A percentile compares a stretch with the other conserved stretches of the same genome.
phyloP scores from a whole-genome alignment of 441 rosid genomes.

The Cnidoscolus chayamansa region DNA sequence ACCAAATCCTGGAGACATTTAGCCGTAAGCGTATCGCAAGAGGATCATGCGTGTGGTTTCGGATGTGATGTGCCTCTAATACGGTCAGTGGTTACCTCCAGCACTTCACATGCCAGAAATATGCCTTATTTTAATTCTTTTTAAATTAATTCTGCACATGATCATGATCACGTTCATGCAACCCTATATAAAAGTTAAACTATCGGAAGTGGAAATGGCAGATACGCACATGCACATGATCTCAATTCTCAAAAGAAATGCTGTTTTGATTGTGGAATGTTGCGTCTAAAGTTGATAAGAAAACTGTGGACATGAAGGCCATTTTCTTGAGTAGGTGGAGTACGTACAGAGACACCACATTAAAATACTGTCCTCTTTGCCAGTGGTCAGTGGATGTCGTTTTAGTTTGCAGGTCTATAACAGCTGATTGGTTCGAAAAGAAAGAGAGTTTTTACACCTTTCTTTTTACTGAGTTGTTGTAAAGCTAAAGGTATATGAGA shows the following conservation, averaged over 20 bases:
- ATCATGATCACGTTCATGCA: too few relatives aligned
- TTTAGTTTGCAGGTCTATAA: background rate
- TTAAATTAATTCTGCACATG: too few relatives aligned
- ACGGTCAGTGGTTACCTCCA: background rate
- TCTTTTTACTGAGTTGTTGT: too few relatives aligned
- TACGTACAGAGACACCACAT: too few relatives aligned
- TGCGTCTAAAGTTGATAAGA: background rate
- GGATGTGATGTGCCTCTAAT: background rate
- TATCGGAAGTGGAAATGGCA: too few relatives aligned
- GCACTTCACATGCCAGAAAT: conserved; percentile 16
- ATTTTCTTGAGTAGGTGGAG: background rate
- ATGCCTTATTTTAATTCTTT: background rate
- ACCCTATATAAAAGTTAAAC: too few relatives aligned
- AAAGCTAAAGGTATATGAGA: too few relatives aligned
- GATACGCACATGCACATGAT: too few relatives aligned
- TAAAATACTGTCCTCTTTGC: too few relatives aligned
- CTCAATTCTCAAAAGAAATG: background rate
- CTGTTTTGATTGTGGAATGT: conserved; percentile 9
- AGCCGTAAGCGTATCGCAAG: conserved; percentile 20
- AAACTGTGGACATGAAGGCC: background rate
- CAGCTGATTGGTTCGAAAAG: background rate
- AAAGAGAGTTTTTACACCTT: too few relatives aligned
- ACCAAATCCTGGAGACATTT: conserved; percentile 39
- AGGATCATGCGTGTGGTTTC: conserved; percentile 14
- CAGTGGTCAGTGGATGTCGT: background rate